Base-by-base conservation (phyloP, 192 early-diverging fungal species). In the Entomortierella chlamydospora region DNA sequence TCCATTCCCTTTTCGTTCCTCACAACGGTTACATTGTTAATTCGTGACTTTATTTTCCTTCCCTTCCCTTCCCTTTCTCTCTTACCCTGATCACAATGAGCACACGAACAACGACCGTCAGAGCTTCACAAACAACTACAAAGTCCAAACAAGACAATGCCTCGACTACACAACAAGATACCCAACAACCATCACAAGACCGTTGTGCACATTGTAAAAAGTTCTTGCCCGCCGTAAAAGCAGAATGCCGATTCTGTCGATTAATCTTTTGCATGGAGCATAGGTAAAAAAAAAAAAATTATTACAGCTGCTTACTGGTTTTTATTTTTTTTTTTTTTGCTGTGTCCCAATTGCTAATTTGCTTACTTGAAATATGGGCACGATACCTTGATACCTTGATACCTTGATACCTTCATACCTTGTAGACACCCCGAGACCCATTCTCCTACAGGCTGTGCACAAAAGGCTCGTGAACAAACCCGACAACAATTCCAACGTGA, bases 121-220 rank as follows among this genome's bases (percentile, higher is more conserved):
- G 74, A 1, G 55, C 74, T 6, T 64, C 67, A 20, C 53, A 68
- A 41, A 79, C 74, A 31, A 70, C 74, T 15, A 79, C 74, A 0
- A 53, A 69, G 47, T 57, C 66, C 12, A 30, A 50, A 2, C 60
- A 61, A 10, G 37, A 51, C 25, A 61, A 67, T 30, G 33, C 42
- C 0, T 39, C 57, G 22, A 25, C 31, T 2, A 13, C 47, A 43
- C 61, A 59, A 30, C 61, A 64, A 42, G 53, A 68, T 20, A 23
- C 41, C 23, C 57, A 57, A 22, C 30, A 59, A 26, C 49, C 65
- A 17, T 42, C 74, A 20, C 67, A 79, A 29, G 74, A 79, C 47
- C 61, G 74, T 33, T 79, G 74, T 64, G 68, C 74, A 4, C 62
- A 70, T 37, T 79, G 74, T 51, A 79, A 79, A 60, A 79, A 79